These are phyloP conservation scores for Thermomucor indicae-seudaticae DNA, from an alignment of 371 early-diverging fungal species.

Conservation along the genomic window DNA sequence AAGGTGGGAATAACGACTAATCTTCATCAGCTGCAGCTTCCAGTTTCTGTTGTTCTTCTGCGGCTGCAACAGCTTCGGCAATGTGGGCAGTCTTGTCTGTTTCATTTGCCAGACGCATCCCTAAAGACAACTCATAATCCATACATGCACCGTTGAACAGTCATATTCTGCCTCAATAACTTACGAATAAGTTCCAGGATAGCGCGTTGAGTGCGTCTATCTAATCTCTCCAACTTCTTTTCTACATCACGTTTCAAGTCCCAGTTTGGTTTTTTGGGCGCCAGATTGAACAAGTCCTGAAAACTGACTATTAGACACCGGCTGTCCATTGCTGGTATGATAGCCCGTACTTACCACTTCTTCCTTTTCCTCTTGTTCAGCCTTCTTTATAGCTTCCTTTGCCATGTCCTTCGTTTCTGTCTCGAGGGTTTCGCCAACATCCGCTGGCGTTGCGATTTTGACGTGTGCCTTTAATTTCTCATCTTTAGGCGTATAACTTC, in stretches of 20 bases:
- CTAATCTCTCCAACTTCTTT: constrained; percentile 67
- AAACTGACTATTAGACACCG: background rate
- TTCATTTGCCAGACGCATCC: constrained; percentile 13
- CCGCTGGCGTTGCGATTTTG: constrained; percentile 42
- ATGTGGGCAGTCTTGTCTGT: constrained; percentile 23
- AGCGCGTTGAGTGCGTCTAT: constrained; percentile 66
- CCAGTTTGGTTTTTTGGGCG: constrained; percentile 86
- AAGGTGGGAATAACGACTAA: background rate
- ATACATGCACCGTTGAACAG: background rate
- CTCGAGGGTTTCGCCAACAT: constrained; percentile 53
- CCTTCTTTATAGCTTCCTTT: constrained; percentile 55
- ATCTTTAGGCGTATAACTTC: constrained; percentile 59
- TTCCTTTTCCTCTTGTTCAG: constrained; percentile 59
- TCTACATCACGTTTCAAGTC: constrained; percentile 86
- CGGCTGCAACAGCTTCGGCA: constrained; percentile 38
- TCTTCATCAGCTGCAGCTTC: constrained; percentile 20
- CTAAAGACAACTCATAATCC: constrained; percentile 1
- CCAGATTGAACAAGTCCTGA: constrained; percentile 75
- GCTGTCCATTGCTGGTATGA: background rate
- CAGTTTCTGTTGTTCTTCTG: constrained; percentile 32
- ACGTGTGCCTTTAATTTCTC: constrained; percentile 42
- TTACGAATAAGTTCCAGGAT: constrained; percentile 76
- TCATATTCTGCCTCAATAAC: background rate
- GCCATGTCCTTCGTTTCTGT: constrained; percentile 54
- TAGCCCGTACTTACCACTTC: constrained; percentile 59